A percentile compares a stretch with the other conserved stretches of the same genome.
These are phyloP conservation scores for Neoarthrinium moseri DNA, from an alignment of 2,329 filamentous ascomycete species.

Conservation along the genomic window DNA sequence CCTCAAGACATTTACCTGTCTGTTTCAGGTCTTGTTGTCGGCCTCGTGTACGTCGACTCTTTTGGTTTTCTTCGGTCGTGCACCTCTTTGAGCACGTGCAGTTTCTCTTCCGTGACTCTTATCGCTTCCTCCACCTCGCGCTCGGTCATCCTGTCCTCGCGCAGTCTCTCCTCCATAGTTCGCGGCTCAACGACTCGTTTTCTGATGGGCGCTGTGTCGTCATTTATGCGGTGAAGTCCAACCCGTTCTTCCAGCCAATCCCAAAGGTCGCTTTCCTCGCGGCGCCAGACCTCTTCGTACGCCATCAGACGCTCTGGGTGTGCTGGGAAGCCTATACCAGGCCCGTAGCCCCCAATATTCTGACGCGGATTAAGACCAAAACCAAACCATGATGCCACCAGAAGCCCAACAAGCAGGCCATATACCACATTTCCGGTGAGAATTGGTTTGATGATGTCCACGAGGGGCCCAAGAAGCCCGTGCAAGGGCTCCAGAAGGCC, in stretches of 20 bases:
- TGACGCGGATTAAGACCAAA: conserved; percentile 48
- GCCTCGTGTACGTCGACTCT: neutral
- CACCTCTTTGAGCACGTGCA: conserved; percentile 73
- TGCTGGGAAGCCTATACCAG: conserved; percentile 37
- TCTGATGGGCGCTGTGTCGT: conserved; percentile 35
- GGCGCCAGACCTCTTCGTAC: conserved; percentile 90
- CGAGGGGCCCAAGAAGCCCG: conserved; percentile 65
- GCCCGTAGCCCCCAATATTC: conserved; percentile 34
- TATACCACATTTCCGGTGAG: conserved; percentile 77
- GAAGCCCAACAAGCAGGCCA: conserved; percentile 67
- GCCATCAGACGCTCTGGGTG: conserved; percentile 70
- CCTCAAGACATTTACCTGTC: neutral
- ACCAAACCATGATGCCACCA: conserved; percentile 74
- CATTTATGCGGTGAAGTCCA: conserved; percentile 62
- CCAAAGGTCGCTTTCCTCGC: conserved; percentile 88
- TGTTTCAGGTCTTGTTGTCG: conserved; percentile 6
- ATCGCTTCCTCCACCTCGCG: conserved; percentile 79
- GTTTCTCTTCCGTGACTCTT: conserved; percentile 79
- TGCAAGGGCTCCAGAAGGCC: conserved; percentile 79
- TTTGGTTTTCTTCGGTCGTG: conserved; percentile 54
- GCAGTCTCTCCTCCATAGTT: conserved; percentile 58
- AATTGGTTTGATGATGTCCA: conserved; percentile 68
- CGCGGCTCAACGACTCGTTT: conserved; percentile 52
- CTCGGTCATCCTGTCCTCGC: conserved; percentile 64
- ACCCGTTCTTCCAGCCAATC: conserved; percentile 89